phyloP scores from a whole-genome alignment of 495 filamentous ascomycete species.

The Aspergillus cavernicola region DNA sequence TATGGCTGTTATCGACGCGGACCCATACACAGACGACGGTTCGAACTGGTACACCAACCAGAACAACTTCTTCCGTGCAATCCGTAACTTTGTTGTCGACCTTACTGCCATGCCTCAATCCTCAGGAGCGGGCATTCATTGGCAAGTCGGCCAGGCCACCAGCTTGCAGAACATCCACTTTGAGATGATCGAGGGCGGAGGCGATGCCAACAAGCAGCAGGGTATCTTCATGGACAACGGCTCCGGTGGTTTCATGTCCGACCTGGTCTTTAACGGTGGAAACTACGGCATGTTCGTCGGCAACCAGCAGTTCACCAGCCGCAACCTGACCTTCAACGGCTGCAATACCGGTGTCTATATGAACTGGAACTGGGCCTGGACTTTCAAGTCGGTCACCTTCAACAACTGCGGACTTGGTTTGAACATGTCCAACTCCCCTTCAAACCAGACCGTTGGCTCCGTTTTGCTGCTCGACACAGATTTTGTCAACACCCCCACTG shows the following conservation, averaged over 20 bases:
- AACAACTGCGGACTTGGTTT: constrained; percentile 77
- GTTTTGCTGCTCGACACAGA: constrained; percentile 77
- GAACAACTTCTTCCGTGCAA: constrained; percentile 98
- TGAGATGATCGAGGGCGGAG: constrained; percentile 75
- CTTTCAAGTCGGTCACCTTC: constrained; percentile 75
- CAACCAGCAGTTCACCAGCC: constrained; percentile 92
- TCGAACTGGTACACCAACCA: constrained; percentile 83
- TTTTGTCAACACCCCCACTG: constrained; percentile 68
- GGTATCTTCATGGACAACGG: constrained; percentile 99
- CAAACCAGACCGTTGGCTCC: constrained; percentile 70
- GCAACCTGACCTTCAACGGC: constrained; percentile 85
- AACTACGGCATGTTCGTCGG: constrained; percentile 81
- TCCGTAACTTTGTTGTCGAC: constrained; percentile 94
- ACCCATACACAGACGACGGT: constrained; percentile 68
- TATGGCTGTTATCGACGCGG: constrained; percentile 85
- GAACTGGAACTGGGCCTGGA: constrained; percentile 97
- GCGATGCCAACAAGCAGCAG: constrained; percentile 67
- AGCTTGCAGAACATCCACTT: constrained; percentile 88
- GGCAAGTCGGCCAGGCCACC: constrained; percentile 96
- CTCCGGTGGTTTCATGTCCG: constrained; percentile 80
- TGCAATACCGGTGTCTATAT: constrained; percentile 85
- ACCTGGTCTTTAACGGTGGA: constrained; percentile 86
- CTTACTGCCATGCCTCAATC: constrained; percentile 63
- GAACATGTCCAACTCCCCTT: constrained; percentile 68
- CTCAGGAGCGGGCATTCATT: constrained; percentile 80